Conservation (phyloP, 75 land plant species). For the Selaginella tamariscina region DNA sequence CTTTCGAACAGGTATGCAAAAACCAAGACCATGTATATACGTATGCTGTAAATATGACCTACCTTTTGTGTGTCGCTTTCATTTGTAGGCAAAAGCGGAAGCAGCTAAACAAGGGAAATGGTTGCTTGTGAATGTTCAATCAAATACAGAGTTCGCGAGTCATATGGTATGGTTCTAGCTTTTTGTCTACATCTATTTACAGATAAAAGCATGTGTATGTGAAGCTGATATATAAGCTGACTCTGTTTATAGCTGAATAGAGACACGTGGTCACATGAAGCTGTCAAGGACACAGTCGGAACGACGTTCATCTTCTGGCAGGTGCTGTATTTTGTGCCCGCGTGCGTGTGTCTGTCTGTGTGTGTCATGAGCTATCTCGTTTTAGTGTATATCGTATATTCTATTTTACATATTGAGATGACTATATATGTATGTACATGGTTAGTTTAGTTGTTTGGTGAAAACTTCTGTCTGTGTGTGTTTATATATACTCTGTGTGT, state of each 20-base stretch:
- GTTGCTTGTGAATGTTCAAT: conserved; percentile 85
- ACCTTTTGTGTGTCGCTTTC: too few relatives aligned
- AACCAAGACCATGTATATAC: background rate
- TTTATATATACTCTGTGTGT: too few relatives aligned
- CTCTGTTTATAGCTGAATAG: conserved; percentile 63
- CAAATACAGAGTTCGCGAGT: conserved; percentile 78
- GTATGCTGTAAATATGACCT: too few relatives aligned
- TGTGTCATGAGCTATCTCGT: too few relatives aligned
- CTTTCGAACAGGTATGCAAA: conserved; percentile 72
- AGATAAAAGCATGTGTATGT: background rate
- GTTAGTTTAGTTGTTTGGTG: background rate
- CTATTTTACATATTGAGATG: too few relatives aligned
- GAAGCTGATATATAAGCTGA: conserved; percentile 9
- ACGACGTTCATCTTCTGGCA: conserved; percentile 96
- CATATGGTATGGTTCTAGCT: conserved; percentile 52
- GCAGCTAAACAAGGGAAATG: conserved; percentile 76
- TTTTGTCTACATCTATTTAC: background rate
- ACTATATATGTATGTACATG: background rate
- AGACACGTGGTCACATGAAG: conserved; percentile 96
- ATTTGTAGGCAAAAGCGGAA: conserved; percentile 74
- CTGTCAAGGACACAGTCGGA: conserved; percentile 72
- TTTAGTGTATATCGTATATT: too few relatives aligned
- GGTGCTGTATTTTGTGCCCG: too few relatives aligned
- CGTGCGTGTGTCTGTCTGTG: too few relatives aligned
- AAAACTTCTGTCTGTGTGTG: background rate